Percentiles rank a stretch among this genome's conserved stretches.
Conservation (phyloP, 148 eudicot genomes). For the Talinum fruticosum region DNA sequence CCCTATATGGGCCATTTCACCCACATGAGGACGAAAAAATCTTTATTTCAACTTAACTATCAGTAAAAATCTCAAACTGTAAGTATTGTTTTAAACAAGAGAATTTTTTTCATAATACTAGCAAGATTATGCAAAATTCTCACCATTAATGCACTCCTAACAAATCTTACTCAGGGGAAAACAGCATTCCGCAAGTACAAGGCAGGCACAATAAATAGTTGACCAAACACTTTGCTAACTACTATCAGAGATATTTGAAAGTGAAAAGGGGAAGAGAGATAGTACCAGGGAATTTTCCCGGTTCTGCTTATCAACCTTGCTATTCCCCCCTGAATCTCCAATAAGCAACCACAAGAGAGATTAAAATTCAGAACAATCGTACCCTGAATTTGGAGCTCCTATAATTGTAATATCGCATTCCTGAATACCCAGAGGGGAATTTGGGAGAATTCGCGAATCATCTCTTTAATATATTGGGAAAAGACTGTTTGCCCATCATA, state of each 20-base stretch:
- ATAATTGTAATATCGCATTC: background rate
- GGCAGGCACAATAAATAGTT: background rate
- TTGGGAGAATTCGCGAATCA: background rate
- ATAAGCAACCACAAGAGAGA: background rate
- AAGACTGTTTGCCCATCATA: background rate
- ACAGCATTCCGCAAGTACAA: background rate
- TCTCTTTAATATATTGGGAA: too few relatives aligned
- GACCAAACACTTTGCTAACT: background rate
- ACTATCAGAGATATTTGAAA: background rate
- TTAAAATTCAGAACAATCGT: background rate
- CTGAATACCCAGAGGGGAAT: background rate
- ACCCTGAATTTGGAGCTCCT: background rate
- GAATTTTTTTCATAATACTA: too few relatives aligned
- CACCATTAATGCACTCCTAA: background rate
- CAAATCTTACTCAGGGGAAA: background rate
- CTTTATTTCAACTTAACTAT: background rate
- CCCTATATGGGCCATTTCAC: background rate
- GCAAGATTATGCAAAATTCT: background rate
- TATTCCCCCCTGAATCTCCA: background rate
- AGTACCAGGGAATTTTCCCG: background rate
- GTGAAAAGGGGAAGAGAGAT: background rate
- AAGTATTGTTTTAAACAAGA: too few relatives aligned
- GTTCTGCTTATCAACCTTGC: background rate
- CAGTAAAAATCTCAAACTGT: background rate
- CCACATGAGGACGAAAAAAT: too few relatives aligned